Base-by-base conservation (phyloP, 495 filamentous ascomycete genomes). In the Venustampulla echinocandica region DNA sequence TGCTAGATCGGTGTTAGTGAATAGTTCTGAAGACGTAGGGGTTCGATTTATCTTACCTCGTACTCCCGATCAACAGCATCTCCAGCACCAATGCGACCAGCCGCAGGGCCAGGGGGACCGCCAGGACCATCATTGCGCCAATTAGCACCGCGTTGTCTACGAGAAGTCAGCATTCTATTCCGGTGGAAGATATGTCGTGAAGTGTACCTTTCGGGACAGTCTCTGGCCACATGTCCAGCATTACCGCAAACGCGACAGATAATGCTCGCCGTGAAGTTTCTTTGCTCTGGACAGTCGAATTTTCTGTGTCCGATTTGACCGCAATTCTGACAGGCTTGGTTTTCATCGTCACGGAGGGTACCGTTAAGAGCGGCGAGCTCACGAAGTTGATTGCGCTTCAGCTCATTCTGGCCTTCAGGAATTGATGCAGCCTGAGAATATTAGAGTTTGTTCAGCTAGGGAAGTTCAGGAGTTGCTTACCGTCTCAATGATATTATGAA, bases 261-360 rank as follows among this genome's bases (percentile, higher is more conserved):
- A 66, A 97, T 96, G 62, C 89, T 95, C 56, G 93, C 88, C 19
- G 93, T 97, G 67, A 84, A 97, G 65, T 99, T 99, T 61, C 86
- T 84, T 64, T 94, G 87, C 69, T 99, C 84, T 5, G 93, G 93
- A 55, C 93, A 99, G 64, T 99, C 93, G 57, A 95, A 97, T 65
- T 97, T 99, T 63, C 93, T 81, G 65, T 99, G 93, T 46, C 93
- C 93, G 50, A 99, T 97, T 76, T 99, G 86, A 54, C 90, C 93
- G 66, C 93, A 99, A 73, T 99, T 99, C 69, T 97, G 93, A 71
- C 93, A 99, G 49, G 92, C 90, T 64, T 97, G 92, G 68, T 97
- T 97, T 65, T 98, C 92, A 57, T 98, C 92, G 58, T 98, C 92
- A 54, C 92, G 89, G 19, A 98, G 80, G 27, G 92, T 98, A 73